Evolutionary conservation across 805 yeast genomes (phyloP).

Genomic region (Candida caryicola): DNA sequence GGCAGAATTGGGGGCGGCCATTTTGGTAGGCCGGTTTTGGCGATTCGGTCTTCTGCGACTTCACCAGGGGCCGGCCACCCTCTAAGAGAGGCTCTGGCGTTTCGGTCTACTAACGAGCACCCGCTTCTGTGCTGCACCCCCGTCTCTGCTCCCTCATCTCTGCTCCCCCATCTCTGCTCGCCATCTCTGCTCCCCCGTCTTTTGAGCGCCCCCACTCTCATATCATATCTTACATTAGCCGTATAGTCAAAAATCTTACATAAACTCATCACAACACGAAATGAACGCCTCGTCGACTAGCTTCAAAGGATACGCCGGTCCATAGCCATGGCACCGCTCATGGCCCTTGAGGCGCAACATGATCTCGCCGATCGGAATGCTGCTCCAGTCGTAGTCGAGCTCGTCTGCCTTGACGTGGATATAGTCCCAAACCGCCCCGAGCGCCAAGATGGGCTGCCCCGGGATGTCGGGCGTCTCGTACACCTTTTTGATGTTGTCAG

Average conservation of each 20-base stretch:
- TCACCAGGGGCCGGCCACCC: no score
- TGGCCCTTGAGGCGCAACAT: slow-evolving; percentile 61
- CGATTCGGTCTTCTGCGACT: no score
- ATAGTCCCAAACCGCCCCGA: slow-evolving; percentile 85
- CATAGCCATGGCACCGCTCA: slow-evolving; percentile 77
- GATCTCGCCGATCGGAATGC: slow-evolving; percentile 55
- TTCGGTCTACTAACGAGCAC: no score
- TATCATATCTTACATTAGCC: not conserved
- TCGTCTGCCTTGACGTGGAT: slow-evolving; percentile 47
- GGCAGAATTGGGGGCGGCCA: no score
- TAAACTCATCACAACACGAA: slow-evolving; percentile 7
- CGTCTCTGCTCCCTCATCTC: no score
- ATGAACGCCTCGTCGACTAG: slow-evolving; percentile 40
- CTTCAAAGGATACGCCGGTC: slow-evolving; percentile 59
- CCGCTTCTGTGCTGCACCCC: no score
- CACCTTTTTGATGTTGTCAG: slow-evolving; percentile 24
- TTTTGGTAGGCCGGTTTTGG: no score
- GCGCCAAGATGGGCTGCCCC: slow-evolving; percentile 55
- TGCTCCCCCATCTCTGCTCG: no score
- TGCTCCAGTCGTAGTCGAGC: slow-evolving; percentile 42
- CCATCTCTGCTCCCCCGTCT: no score
- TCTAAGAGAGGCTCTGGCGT: no score
- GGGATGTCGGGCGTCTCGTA: slow-evolving; percentile 36
- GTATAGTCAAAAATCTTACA: not conserved
- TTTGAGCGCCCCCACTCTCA: not conserved